Evolutionary conservation across 2,329 filamentous ascomycete species (phyloP), one percentile per base, ranked within the genome.

Genomic region (Alternaria rosae): DNA sequence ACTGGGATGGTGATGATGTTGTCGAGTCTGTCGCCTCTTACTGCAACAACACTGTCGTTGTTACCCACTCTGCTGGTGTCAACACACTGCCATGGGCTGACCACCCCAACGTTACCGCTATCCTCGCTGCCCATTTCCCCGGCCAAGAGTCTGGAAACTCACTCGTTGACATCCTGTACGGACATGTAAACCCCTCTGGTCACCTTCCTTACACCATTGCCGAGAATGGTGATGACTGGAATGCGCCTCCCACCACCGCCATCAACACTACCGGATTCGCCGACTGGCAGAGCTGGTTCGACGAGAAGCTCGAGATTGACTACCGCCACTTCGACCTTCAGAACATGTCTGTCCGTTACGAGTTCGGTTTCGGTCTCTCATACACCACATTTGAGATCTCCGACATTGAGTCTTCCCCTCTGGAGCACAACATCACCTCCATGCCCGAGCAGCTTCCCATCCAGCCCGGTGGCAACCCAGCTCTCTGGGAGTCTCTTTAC

Each of bases 181-280:
- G 94, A 8, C 86, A 90, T 23, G 85, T 89, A 11, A 94, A 93
- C 71, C 89, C 90, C 0, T 92, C 88, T 52, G 93, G 94, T 20
- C 90, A 92, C 59, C 82, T 97, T 3, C 93, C 94, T 0, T 97
- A 96, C 80, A 97, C 93, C 1, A 91, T 97, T 47, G 92, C 92
- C 10, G 89, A 89, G 70, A 84, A 84, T 1, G 82, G 90, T 1
- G 82, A 86, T 28, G 92, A 97, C 75, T 94, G 95, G 71, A 70
- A 73, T 25, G 73, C 74, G 4, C 74, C 87, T 0, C 77, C 79
- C 23, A 79, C 71, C 20, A 77, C 75, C 17, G 79, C 76, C 38
- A 76, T 77, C 52, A 81, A 82, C 66, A 79, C 77, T 10, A 76
- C 72, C 12, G 78, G 79, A 50, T 73, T 72, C 25, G 70, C 79